Conservation (phyloP, 1,284 basidiomycete genomes). For the Boletus calvinii region DNA sequence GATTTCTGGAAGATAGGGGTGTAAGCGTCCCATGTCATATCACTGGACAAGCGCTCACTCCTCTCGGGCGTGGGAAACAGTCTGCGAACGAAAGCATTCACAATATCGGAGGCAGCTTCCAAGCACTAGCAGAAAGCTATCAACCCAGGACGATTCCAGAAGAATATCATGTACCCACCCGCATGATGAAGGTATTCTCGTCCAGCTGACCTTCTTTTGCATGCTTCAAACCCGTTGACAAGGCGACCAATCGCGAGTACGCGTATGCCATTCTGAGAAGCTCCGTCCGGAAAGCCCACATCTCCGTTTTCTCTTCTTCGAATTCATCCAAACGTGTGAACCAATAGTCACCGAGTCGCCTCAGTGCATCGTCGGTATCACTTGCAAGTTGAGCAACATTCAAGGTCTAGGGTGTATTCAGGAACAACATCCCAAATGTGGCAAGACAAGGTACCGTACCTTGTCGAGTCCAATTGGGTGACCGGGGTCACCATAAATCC, state of each 20-base stretch:
- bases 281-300: slow-evolving; percentile 60
- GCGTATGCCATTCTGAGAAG: slow-evolving; percentile 64
- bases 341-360: slow-evolving; percentile 56
- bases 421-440: not conserved
- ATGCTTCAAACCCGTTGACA: slow-evolving; percentile 78
- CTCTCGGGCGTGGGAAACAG: slow-evolving; percentile 52
- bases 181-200: slow-evolving; percentile 63
- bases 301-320: slow-evolving; percentile 47
- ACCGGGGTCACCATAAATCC: slow-evolving; percentile 70
- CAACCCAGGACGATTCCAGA: not conserved
- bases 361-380: slow-evolving; percentile 63
- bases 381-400: slow-evolving; percentile 65
- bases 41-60: slow-evolving; percentile 39
- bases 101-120: slow-evolving; percentile 46
- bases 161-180: slow-evolving; percentile 47
- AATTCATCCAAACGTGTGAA: slow-evolving; percentile 47
- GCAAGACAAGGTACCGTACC: slow-evolving; percentile 36
- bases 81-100: slow-evolving; percentile 61
- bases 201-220: slow-evolving; percentile 57
- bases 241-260: slow-evolving; percentile 64
- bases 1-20: slow-evolving; percentile 42
- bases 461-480: slow-evolving; percentile 73
- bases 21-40: slow-evolving; percentile 1
- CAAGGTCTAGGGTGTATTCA: slow-evolving; percentile 39
- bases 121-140: slow-evolving; percentile 19